Percentiles rank a stretch among this genome's conserved stretches.
These are phyloP conservation scores for Lachnellula suecica DNA, from an alignment of 2,329 filamentous ascomycete genomes.

Conservation along the genomic window DNA sequence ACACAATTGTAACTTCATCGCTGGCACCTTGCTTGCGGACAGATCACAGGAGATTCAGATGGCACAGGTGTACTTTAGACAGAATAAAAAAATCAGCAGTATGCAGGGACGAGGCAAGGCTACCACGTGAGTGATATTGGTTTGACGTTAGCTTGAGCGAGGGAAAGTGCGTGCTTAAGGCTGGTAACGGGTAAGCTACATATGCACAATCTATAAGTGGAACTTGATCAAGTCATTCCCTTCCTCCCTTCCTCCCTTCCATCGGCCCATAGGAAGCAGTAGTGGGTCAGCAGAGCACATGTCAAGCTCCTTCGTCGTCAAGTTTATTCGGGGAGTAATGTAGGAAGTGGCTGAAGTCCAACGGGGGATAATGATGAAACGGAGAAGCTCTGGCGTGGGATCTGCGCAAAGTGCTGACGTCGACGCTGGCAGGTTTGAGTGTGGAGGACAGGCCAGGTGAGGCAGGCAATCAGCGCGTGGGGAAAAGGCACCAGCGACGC, in stretches of 20 bases:
- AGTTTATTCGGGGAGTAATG: too few relatives aligned
- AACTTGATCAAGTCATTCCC: too few relatives aligned
- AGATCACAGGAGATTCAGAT: not conserved
- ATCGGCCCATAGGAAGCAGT: not conserved
- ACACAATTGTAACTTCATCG: too few relatives aligned
- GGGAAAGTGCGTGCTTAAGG: not conserved
- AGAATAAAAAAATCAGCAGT: not conserved
- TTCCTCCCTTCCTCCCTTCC: too few relatives aligned
- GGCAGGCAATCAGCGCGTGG: not conserved
- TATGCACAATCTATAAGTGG: not conserved
- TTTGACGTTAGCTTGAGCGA: not conserved
- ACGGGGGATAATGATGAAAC: not conserved
- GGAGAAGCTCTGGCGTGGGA: not conserved
- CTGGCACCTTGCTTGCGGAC: too few relatives aligned
- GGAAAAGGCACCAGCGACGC: too few relatives aligned
- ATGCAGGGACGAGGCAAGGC: not conserved
- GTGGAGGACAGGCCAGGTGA: too few relatives aligned
- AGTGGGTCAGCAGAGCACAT: not conserved
- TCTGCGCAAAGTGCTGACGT: conserved; percentile 4
- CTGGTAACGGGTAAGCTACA: not conserved
- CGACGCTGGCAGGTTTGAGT: conserved; percentile 2
- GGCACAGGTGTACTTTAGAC: not conserved
- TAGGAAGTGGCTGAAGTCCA: conserved; percentile 1
- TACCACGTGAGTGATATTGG: not conserved
- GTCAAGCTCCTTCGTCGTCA: not conserved